Percentiles rank a stretch among this genome's conserved stretches.
Evolutionary conservation across 2,329 filamentous ascomycete genomes (phyloP).

Genomic region (Apiospora phragmitis): DNA sequence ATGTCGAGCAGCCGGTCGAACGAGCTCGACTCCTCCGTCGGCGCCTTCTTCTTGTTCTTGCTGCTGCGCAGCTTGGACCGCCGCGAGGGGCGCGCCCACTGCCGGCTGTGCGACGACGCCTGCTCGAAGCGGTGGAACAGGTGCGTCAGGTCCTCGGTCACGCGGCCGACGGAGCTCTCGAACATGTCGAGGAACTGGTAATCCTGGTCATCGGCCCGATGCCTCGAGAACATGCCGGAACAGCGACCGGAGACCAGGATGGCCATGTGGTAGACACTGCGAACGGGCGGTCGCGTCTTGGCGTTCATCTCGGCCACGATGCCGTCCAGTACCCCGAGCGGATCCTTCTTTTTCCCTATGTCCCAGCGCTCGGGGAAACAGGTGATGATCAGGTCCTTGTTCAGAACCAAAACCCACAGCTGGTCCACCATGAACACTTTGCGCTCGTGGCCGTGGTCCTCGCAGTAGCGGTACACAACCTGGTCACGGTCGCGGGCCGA

Average conservation of each 20-base stretch:
- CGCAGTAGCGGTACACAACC: slow-evolving; percentile 61
- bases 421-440: slow-evolving; percentile 72
- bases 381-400: slow-evolving; percentile 59
- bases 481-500: slow-evolving; percentile 60
- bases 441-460: slow-evolving; percentile 40
- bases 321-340: slow-evolving; percentile 62
- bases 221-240: slow-evolving; percentile 60
- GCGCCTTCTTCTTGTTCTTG: slow-evolving; percentile 26
- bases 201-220: slow-evolving; percentile 57
- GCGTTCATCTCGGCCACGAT: slow-evolving; percentile 67
- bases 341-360: slow-evolving; percentile 54
- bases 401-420: slow-evolving; percentile 65
- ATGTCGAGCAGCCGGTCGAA: slow-evolving; percentile 61
- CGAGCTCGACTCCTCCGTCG: slow-evolving; percentile 37
- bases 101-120: slow-evolving; percentile 56
- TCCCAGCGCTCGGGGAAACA: slow-evolving; percentile 60
- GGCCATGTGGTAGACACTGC: slow-evolving; percentile 62
- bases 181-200: slow-evolving; percentile 70
- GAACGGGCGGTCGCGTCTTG: slow-evolving; percentile 59
- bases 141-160: slow-evolving; percentile 55
- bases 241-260: slow-evolving; percentile 62
- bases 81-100: slow-evolving; percentile 33
- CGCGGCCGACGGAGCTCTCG: slow-evolving; percentile 59
- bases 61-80: slow-evolving; percentile 15
- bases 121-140: slow-evolving; percentile 61